These are phyloP conservation scores for Trypanosoma boissoni DNA, from an alignment of 208 protist genomes.

Conservation along the genomic window DNA sequence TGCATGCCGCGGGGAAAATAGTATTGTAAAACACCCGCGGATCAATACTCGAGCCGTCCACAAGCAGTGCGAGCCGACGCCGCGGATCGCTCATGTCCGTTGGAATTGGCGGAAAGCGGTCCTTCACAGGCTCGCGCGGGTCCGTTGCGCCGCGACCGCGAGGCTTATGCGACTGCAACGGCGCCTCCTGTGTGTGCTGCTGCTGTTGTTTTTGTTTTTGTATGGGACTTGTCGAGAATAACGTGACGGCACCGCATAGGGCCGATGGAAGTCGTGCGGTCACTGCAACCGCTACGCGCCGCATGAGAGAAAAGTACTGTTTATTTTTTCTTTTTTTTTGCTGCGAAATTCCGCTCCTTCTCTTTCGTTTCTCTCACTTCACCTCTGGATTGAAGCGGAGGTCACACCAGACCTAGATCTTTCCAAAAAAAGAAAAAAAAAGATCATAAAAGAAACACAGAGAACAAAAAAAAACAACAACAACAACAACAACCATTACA, in stretches of 20 bases:
- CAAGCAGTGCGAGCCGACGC: constrained; percentile 67
- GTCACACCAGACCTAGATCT: constrained; percentile 3
- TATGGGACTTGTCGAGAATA: too few relatives aligned
- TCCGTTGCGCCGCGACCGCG: too few relatives aligned
- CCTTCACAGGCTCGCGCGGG: constrained; percentile 55
- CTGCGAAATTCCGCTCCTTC: too few relatives aligned
- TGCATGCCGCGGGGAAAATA: constrained; percentile 56
- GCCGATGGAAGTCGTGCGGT: too few relatives aligned
- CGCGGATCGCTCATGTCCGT: constrained; percentile 67
- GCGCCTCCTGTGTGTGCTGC: not conserved
- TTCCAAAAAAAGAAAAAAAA: constrained; percentile 20
- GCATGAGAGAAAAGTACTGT: too few relatives aligned
- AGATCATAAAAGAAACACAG: constrained; percentile 7
- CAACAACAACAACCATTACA: not conserved
- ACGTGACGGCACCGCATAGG: too few relatives aligned
- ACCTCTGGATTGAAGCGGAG: not conserved
- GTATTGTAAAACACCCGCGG: constrained; percentile 43
- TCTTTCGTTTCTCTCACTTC: not conserved
- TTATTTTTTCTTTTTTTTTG: too few relatives aligned
- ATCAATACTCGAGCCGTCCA: constrained; percentile 67
- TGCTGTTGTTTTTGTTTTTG: constrained; percentile 3
- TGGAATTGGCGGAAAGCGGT: constrained; percentile 62
- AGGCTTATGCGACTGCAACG: too few relatives aligned
- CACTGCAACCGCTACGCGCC: too few relatives aligned
- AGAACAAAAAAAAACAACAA: constrained; percentile 7